Evolutionary conservation across 2,329 filamentous ascomycete species (phyloP).

Genomic region (Sporothrix schenckii): DNA sequence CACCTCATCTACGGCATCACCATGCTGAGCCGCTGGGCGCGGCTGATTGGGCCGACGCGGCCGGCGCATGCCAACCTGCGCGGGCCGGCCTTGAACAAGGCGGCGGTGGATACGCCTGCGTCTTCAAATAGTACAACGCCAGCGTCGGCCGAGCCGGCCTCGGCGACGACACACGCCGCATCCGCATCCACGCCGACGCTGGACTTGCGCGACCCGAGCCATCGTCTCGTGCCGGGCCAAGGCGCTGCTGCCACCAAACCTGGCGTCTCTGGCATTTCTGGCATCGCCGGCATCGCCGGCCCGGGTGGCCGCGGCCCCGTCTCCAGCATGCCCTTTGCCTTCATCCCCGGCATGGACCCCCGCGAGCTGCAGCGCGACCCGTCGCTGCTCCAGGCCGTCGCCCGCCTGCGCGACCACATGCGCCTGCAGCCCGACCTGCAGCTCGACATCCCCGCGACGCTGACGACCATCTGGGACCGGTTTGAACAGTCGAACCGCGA

Average conservation of each 20-base stretch:
- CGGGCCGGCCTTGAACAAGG: neutral
- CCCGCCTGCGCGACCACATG: slow-evolving; percentile 48
- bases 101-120: neutral
- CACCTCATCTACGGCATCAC: slow-evolving; percentile 56
- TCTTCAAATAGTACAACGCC: neutral
- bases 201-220: slow-evolving; percentile 25
- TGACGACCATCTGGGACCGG: slow-evolving; percentile 47
- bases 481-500: slow-evolving; percentile 51
- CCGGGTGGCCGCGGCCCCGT: too few relatives aligned
- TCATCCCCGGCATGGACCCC: slow-evolving; percentile 29
- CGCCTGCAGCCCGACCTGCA: slow-evolving; percentile 50
- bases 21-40: slow-evolving; percentile 57
- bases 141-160: neutral
- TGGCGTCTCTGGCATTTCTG: neutral
- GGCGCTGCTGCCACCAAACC: slow-evolving; percentile 5
- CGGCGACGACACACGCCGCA: neutral
- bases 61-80: neutral
- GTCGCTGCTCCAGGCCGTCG: slow-evolving; percentile 47
- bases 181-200: neutral
- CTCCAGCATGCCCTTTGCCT: neutral
- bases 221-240: slow-evolving; percentile 30
- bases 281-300: too few relatives aligned
- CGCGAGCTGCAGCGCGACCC: slow-evolving; percentile 44
- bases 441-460: slow-evolving; percentile 50
- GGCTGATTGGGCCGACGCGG: slow-evolving; percentile 44